Evolutionary conservation across 2,329 filamentous ascomycete genomes (phyloP).

Genomic region (Pestalotiopsis sp.): DNA sequence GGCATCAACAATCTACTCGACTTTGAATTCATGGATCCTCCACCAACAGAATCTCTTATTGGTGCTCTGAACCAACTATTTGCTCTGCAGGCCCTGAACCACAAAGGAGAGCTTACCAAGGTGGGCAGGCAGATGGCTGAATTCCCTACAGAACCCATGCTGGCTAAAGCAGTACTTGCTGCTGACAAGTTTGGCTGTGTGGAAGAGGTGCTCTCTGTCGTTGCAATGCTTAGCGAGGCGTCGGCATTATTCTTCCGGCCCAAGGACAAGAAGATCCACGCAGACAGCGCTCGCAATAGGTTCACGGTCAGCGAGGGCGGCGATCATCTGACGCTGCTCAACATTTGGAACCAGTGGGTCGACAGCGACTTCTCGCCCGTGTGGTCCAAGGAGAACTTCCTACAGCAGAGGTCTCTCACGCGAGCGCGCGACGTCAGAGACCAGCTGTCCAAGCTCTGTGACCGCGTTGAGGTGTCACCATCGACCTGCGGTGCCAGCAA

Average conservation of each 20-base stretch:
- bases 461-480: conserved; percentile 83
- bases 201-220: conserved; percentile 87
- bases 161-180: conserved; percentile 85
- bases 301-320: conserved; percentile 92
- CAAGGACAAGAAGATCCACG: conserved; percentile 96
- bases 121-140: conserved; percentile 93
- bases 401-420: conserved; percentile 88
- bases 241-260: conserved; percentile 91
- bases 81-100: conserved; percentile 85
- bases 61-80: conserved; percentile 89
- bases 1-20: conserved; percentile 91
- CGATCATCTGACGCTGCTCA: conserved; percentile 85
- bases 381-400: conserved; percentile 90
- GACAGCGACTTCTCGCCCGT: conserved; percentile 86
- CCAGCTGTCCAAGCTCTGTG: conserved; percentile 88
- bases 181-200: conserved; percentile 92
- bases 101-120: conserved; percentile 86
- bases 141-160: conserved; percentile 90
- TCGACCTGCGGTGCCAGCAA: conserved; percentile 73
- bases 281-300: conserved; percentile 84
- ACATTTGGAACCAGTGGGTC: conserved; percentile 95
- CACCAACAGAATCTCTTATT: conserved; percentile 86
- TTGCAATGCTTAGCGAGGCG: conserved; percentile 91
- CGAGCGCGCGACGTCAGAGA: conserved; percentile 90
- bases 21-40: conserved; percentile 96